These are phyloP conservation scores for Quercus phellos DNA, from an alignment of 331 rosid species.

Conservation along the genomic window DNA sequence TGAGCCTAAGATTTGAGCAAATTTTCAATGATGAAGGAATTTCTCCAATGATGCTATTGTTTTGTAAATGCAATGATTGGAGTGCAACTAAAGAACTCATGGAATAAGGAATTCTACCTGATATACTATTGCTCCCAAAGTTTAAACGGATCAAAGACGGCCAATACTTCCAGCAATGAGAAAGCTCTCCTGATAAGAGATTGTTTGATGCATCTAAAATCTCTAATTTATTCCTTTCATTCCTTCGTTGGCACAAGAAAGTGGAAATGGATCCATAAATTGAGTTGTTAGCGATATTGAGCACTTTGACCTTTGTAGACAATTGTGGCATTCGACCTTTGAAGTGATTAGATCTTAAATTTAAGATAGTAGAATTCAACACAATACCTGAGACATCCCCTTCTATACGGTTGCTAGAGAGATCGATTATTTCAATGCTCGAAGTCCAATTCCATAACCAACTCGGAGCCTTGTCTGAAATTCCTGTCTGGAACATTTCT, in stretches of 20 bases:
- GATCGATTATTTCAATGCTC: neutral
- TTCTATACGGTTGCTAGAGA: neutral
- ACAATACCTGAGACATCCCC: neutral
- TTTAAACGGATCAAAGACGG: no score
- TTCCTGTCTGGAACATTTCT: neutral
- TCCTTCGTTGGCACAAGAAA: neutral
- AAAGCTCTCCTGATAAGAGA: no score
- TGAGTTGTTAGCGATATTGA: neutral
- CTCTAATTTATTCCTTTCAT: neutral
- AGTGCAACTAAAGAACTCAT: no score
- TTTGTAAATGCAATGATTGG: no score
- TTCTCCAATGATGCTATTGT: no score
- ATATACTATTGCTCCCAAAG: no score
- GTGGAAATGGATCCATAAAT: neutral
- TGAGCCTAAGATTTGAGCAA: no score
- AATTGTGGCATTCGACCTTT: neutral
- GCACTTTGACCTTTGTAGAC: neutral
- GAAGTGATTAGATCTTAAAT: neutral
- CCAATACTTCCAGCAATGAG: no score
- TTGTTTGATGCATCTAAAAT: neutral
- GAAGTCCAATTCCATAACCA: neutral
- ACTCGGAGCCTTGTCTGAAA: neutral
- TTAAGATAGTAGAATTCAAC: neutral
- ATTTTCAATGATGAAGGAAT: no score
- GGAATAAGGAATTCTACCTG: neutral